Evolutionary conservation across 352 stramenopile species (phyloP).

Genomic region (Blastocystis sp.): DNA sequence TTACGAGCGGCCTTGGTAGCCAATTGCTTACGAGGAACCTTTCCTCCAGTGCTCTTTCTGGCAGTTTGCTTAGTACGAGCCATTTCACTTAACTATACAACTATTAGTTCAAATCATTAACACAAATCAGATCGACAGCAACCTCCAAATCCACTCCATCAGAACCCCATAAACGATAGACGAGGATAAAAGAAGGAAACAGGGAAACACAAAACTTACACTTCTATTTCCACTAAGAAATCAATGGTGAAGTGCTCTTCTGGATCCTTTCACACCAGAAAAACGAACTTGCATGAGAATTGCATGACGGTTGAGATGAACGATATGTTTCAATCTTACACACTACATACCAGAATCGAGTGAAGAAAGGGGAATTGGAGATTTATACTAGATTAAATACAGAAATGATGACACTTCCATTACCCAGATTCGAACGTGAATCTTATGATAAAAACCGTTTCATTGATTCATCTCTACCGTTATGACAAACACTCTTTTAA

Average conservation of each 20-base stretch:
- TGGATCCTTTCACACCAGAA: background rate
- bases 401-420: background rate
- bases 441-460: too few species aligned
- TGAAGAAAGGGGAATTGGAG: background rate
- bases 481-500: background rate
- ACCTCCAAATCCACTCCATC: background rate
- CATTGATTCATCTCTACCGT: too few species aligned
- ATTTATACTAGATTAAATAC: background rate
- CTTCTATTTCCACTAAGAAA: background rate
- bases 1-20: too few species aligned
- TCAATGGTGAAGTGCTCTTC: background rate
- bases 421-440: background rate
- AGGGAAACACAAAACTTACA: background rate
- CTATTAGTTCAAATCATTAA: background rate
- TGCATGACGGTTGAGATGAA: background rate
- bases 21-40: constrained; percentile 83
- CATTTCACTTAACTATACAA: constrained; percentile 39
- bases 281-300: background rate
- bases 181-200: too few species aligned
- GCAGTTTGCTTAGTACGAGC: constrained; percentile 90
- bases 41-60: constrained; percentile 84
- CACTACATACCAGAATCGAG: background rate
- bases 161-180: too few species aligned
- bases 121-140: too few species aligned
- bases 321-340: background rate